Base-by-base conservation (phyloP, 345 rosid species). In the Dipteronia dyeriana region DNA sequence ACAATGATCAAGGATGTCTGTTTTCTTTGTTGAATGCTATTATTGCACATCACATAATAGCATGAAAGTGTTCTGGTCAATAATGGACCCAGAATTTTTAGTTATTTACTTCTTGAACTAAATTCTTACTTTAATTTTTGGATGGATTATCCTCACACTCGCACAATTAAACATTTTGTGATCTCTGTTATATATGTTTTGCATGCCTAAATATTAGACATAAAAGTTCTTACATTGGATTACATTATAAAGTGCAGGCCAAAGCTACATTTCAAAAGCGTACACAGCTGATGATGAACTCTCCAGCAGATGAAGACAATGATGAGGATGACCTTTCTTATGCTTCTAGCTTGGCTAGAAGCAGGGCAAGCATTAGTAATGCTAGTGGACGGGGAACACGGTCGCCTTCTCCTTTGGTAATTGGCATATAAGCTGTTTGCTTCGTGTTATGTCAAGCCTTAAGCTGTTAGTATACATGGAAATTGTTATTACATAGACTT, bases 381-480 rank as follows among this genome's bases (percentile, higher is more conserved):
- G 85, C 88, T 4, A 71, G 87, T 26, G 82, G 86, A 49, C 80
- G 74, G 45, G 79, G 80, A 3, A 67, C 71, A 75, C 80, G 76
- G 63, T 31, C 80, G 3, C 82, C 68, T 45, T 86, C 89, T 23
- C 85, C 88, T 7, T 23, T 76, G 88, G 91, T 86, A 77, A 76
- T 73, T 75, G 47, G 29, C 76, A 57, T 66, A 19, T 68, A 17
- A 54, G 68, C 19, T 23, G 22, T 63, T 64, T 19, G 53, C 19
- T 29, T 29, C 12, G 5, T 25, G 29, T 19, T 63, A 10, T 62
- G 45, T 62, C 54, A 73, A 73, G 67, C 54, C 39, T 38, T 38
- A 26, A 4, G 20, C 9, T 39, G 54, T 72, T 13, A 26, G 53
- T 38, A 59, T 41, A 41, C 47, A 39, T 70, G 60, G 54, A 78